A percentile compares a stretch with the other conserved stretches of the same genome.
Conservation (phyloP, 208 protist genomes). For the Leishmania gerbilli region DNA sequence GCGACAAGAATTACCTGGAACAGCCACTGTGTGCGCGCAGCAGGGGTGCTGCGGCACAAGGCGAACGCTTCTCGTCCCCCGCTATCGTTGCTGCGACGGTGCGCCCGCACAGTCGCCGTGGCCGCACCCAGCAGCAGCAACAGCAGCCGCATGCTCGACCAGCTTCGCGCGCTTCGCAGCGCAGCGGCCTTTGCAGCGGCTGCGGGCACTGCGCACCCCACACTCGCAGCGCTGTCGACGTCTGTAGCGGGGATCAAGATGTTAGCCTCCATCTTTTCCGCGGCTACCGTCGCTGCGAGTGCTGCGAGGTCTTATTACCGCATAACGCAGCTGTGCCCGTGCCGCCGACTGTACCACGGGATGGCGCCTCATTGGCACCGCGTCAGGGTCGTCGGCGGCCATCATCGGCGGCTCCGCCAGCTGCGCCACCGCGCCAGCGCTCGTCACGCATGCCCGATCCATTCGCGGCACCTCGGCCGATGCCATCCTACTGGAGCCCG, state of each 20-base stretch:
- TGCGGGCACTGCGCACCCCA: too few species aligned
- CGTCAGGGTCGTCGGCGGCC: not conserved
- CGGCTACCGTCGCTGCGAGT: constrained; percentile 10
- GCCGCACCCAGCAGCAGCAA: not conserved
- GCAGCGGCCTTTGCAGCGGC: not conserved
- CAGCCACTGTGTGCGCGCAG: too few species aligned
- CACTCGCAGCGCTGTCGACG: not conserved
- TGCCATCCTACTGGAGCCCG: not conserved
- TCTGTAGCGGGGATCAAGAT: not conserved
- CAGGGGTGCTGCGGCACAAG: too few species aligned
- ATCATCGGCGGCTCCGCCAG: not conserved
- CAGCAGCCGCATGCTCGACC: not conserved
- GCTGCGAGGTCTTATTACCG: constrained; percentile 7
- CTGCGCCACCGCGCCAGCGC: not conserved
- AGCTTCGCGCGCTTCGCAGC: not conserved
- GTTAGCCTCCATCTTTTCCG: not conserved
- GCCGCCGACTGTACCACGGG: constrained; percentile 6
- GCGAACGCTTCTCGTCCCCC: too few species aligned
- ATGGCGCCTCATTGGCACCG: not conserved
- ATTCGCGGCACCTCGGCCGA: not conserved
- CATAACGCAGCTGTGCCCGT: not conserved
- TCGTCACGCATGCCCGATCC: not conserved
- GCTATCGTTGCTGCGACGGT: not conserved
- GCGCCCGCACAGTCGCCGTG: not conserved
- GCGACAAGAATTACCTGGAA: not conserved